These are phyloP conservation scores for Cordyceps farinosa DNA, from an alignment of 2,329 filamentous ascomycete genomes.

Conservation along the genomic window DNA sequence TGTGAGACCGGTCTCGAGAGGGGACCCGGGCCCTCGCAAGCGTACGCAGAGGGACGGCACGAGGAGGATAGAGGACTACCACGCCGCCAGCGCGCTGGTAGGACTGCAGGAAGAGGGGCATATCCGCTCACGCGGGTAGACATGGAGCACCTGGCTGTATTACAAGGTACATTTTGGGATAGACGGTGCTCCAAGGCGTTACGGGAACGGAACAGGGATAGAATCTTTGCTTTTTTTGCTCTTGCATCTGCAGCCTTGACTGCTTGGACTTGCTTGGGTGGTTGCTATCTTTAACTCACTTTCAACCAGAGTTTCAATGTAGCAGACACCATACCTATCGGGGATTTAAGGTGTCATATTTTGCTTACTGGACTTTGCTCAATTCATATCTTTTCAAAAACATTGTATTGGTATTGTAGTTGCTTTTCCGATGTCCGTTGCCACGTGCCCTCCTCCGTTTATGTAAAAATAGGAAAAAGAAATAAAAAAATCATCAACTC, in stretches of 20 bases:
- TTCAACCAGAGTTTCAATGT: constrained; percentile 1
- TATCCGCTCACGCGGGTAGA: constrained; percentile 5
- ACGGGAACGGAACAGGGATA: neutral
- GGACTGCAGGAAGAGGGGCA: constrained; percentile 18
- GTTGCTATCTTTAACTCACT: neutral
- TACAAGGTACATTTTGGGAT: neutral
- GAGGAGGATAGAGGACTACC: constrained; percentile 15
- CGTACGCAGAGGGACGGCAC: constrained; percentile 7
- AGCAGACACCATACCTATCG: neutral
- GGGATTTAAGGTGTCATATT: neutral
- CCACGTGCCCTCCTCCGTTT: neutral
- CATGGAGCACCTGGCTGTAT: neutral
- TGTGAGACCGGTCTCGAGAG: neutral
- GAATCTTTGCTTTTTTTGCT: constrained; percentile 1
- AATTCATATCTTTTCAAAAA: neutral
- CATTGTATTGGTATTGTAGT: neutral
- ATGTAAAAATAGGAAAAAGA: neutral
- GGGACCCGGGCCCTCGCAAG: neutral
- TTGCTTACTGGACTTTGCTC: neutral
- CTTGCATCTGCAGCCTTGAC: constrained; percentile 1
- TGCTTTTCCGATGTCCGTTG: neutral
- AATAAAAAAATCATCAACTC: neutral
- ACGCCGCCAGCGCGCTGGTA: constrained; percentile 20
- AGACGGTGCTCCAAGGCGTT: constrained; percentile 8
- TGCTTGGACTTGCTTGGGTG: constrained; percentile 8